Base-by-base conservation (phyloP, 2,329 filamentous ascomycete species). In the Colletotrichum euphorbiae region DNA sequence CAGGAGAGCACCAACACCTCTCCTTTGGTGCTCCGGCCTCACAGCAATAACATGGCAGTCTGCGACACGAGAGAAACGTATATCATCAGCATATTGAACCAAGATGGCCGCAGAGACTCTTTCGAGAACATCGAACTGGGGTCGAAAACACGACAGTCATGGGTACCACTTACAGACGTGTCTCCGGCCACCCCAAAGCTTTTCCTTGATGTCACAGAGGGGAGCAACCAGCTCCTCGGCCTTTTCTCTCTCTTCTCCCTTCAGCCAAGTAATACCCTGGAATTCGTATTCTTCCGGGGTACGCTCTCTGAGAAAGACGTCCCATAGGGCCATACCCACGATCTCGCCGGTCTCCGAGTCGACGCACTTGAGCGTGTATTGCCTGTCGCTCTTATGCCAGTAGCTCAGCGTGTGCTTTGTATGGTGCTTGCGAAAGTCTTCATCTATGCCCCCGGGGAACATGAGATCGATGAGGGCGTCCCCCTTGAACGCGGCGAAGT, bases 301-400 rank as follows among this genome's bases (percentile, higher is more conserved):
- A 24, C 79, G 73, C 71, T 78, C 73, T 21, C 72, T 69, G 58
- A 82, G 65, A 70, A 81, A 82, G 6, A 82, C 75, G 64, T 85
- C 81, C 71, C 78, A 80, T 17, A 85, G 76, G 2, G 78, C 81
- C 80, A 85, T 84, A 55, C 83, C 83, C 21, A 83, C 76, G 40
- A 84, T 79, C 33, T 80, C 77, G 13, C 79, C 78, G 1, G 78
- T 81, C 3, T 77, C 76, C 6, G 77, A 78, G 70, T 85, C 82
- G 28, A 84, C 75, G 54, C 79, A 82, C 73, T 85, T 85, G 69
- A 81, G 74, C 9, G 82, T 85, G 72, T 84, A 82, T 66, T 84
- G 82, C 8, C 74, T 74, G 12, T 75, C 73, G 61, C 74, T 78
- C 17, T 73, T 77, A 62, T 81, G 76, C 77, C 78, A 80, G 72